Conservation (phyloP, 2,329 filamentous ascomycete genomes). For the Claviceps digitariae region DNA sequence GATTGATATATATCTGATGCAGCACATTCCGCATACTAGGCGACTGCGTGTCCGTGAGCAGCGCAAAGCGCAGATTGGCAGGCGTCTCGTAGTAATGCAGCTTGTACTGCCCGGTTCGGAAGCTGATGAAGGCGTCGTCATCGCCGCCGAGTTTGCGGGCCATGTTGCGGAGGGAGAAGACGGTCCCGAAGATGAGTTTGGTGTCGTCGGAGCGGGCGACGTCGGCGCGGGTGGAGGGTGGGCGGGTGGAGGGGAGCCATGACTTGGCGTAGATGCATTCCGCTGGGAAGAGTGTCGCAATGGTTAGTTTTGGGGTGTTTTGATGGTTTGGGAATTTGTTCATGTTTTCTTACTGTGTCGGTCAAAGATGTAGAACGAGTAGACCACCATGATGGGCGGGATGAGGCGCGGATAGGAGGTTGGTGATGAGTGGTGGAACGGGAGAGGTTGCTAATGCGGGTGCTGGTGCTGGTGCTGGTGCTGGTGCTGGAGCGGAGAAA, state of each 20-base stretch:
- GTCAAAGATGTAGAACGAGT: slow-evolving; percentile 98
- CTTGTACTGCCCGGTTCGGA: slow-evolving; percentile 89
- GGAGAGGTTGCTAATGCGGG: background rate
- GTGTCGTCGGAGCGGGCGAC: slow-evolving; percentile 59
- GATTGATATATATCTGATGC: slow-evolving; percentile 96
- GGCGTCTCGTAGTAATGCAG: slow-evolving; percentile 98
- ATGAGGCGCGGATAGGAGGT: background rate
- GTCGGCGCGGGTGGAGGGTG: slow-evolving; percentile 28
- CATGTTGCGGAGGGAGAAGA: slow-evolving; percentile 96
- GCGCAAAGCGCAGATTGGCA: slow-evolving; percentile 87
- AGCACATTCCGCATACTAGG: slow-evolving; percentile 86
- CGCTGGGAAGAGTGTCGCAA: slow-evolving; percentile 37
- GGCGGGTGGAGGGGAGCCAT: slow-evolving; percentile 48
- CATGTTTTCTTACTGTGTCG: slow-evolving; percentile 91
- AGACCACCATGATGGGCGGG: slow-evolving; percentile 63
- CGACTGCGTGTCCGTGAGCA: slow-evolving; percentile 83
- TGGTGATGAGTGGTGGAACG: background rate
- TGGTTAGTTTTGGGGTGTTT: background rate
- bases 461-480: background rate
- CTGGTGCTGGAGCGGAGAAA: background rate
- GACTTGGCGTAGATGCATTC: slow-evolving; percentile 93
- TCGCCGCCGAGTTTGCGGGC: slow-evolving; percentile 86
- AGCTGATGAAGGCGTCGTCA: slow-evolving; percentile 90
- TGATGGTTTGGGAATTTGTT: background rate
- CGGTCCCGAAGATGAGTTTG: slow-evolving; percentile 92